Evolutionary conservation across 306 rosid genomes (phyloP).

Genomic region (Rubus idaeus): DNA sequence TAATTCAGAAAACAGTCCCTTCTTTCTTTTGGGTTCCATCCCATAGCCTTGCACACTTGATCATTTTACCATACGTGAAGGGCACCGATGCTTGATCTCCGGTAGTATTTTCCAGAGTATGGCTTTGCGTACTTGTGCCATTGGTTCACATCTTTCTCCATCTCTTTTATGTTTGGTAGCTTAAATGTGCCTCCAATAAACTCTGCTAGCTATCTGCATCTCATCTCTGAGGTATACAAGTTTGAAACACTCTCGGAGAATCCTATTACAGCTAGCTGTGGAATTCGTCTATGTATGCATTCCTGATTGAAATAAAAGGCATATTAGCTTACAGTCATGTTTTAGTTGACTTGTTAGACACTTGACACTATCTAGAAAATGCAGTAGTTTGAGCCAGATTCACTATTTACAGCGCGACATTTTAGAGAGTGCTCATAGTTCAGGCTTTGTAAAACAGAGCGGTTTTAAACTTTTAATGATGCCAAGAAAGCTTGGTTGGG

Average conservation of each 20-base stretch:
- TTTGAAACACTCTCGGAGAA: conserved; percentile 43
- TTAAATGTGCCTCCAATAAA: conserved; percentile 51
- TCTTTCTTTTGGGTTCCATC: conserved; percentile 63
- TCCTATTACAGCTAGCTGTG: conserved; percentile 49
- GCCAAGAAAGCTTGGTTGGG: too few species aligned
- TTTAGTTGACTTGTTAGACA: too few species aligned
- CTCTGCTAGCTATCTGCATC: conserved; percentile 66
- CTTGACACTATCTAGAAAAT: too few species aligned
- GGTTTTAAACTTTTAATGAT: too few species aligned
- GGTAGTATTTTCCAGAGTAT: conserved; percentile 40
- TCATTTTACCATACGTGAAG: conserved; percentile 56
- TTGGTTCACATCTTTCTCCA: conserved; percentile 50
- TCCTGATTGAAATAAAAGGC: conserved; percentile 13
- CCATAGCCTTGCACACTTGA: conserved; percentile 71
- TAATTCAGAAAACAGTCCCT: conserved; percentile 54
- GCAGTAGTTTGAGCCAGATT: too few species aligned
- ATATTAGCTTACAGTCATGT: too few species aligned
- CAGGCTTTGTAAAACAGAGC: too few species aligned
- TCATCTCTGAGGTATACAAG: conserved; percentile 63
- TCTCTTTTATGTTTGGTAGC: conserved; percentile 54
- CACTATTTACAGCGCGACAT: too few species aligned
- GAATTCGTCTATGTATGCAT: conserved; percentile 48
- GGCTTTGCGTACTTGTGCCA: conserved; percentile 42
- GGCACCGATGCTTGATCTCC: conserved; percentile 47
- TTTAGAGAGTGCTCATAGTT: too few species aligned